Evolutionary conservation across 139 green algal genomes (phyloP).

Genomic region (Tetraselmis chui): DNA sequence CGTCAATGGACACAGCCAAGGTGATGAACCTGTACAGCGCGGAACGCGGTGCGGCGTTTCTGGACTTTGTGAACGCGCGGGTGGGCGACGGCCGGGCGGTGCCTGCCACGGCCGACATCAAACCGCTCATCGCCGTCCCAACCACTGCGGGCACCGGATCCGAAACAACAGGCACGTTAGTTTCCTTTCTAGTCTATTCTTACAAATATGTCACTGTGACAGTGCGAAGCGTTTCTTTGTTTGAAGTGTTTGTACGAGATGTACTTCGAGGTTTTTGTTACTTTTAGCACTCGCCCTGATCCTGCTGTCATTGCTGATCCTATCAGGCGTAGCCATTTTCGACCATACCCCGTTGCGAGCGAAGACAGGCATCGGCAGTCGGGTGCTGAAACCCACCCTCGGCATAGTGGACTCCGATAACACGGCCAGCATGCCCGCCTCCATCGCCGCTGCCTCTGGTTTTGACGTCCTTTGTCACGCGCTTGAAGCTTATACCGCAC

Average conservation of each 20-base stretch:
- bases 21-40: background rate
- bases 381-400: background rate
- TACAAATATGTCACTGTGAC: no score
- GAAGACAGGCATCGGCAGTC: background rate
- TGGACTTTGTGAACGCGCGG: background rate
- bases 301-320: no score
- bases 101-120: background rate
- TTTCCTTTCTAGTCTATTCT: no score
- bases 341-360: background rate
- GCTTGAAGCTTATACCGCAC: background rate
- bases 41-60: background rate
- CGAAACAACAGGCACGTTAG: no score
- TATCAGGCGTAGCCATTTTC: background rate
- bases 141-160: background rate
- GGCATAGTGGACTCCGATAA: background rate
- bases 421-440: background rate
- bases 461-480: background rate
- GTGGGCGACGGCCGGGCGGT: background rate
- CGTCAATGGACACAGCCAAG: background rate
- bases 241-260: no score
- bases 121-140: background rate
- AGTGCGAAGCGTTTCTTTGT: no score
- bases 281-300: no score
- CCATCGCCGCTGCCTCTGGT: background rate
- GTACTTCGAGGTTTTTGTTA: no score